Evolutionary conservation across 2,329 filamentous ascomycete species (phyloP).

Genomic region (Ophiostoma fasciatum): DNA sequence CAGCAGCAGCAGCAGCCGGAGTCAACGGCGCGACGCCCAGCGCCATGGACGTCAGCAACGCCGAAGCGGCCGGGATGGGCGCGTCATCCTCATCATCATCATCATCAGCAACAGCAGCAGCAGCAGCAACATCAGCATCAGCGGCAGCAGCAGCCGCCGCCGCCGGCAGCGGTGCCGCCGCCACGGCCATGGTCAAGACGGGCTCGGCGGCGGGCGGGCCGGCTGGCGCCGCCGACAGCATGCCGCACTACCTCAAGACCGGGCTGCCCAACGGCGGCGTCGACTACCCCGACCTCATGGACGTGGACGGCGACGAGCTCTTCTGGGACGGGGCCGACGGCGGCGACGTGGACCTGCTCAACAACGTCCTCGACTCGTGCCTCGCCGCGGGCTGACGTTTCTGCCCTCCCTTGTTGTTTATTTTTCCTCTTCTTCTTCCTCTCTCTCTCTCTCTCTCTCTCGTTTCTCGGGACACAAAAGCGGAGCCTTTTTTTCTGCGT

Average conservation of each 20-base stretch:
- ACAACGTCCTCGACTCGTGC: conserved; percentile 42
- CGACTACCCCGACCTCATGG: conserved; percentile 39
- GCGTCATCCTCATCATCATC: conserved; percentile 4
- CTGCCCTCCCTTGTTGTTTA: not conserved
- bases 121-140: not conserved
- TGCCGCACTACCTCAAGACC: conserved; percentile 18
- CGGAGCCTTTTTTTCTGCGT: too few species aligned
- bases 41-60: too few species aligned
- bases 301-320: conserved; percentile 39
- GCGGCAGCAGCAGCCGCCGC: not conserved
- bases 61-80: not conserved
- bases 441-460: not conserved
- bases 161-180: not conserved
- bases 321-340: conserved; percentile 47
- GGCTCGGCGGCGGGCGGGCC: conserved; percentile 1
- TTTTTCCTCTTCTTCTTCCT: not conserved
- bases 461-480: too few species aligned
- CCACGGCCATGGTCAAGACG: conserved; percentile 3
- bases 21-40: too few species aligned
- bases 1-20: too few species aligned
- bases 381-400: conserved; percentile 28
- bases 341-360: conserved; percentile 36
- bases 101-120: not conserved
- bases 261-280: conserved; percentile 33
- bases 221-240: conserved; percentile 14